These are phyloP conservation scores for Pseudogymnoascus sp. DNA, from an alignment of 2,329 filamentous ascomycete genomes.

Conservation along the genomic window DNA sequence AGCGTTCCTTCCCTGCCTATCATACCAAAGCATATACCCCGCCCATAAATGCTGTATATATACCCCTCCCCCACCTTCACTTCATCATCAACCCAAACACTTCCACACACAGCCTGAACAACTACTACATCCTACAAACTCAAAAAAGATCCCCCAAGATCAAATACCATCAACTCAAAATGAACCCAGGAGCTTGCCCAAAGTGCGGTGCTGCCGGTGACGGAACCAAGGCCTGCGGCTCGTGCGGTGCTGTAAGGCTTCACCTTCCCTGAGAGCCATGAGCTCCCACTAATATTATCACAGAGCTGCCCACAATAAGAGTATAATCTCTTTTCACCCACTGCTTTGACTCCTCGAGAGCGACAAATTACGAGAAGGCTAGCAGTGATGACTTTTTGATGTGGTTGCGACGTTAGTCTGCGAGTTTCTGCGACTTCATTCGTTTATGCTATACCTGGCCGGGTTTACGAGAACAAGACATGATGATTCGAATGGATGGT, in stretches of 20 bases:
- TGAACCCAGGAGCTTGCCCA: slow-evolving; percentile 4
- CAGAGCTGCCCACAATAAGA: slow-evolving; percentile 10
- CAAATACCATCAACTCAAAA: slow-evolving; percentile 8
- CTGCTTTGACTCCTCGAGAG: not conserved
- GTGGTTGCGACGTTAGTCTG: not conserved
- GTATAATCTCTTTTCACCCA: not conserved
- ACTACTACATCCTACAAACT: not conserved
- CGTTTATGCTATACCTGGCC: not conserved
- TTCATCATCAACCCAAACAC: not conserved
- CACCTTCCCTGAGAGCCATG: not conserved
- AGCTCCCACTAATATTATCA: not conserved
- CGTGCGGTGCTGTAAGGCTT: slow-evolving; percentile 7
- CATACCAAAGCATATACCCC: slow-evolving; percentile 5
- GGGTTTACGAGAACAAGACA: not conserved
- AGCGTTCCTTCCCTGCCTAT: slow-evolving; percentile 7
- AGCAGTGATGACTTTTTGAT: slow-evolving; percentile 12
- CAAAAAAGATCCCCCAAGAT: not conserved
- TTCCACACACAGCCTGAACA: not conserved
- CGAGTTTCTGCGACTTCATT: not conserved
- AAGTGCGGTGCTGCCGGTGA: slow-evolving; percentile 5
- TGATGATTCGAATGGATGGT: slow-evolving; percentile 6
- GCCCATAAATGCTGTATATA: not conserved
- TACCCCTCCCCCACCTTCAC: not conserved
- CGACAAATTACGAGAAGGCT: slow-evolving; percentile 29
- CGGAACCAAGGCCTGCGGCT: slow-evolving; percentile 7